phyloP scores from a whole-genome alignment of 768 basidiomycete species.

The Leucocoprinus leucothites region DNA sequence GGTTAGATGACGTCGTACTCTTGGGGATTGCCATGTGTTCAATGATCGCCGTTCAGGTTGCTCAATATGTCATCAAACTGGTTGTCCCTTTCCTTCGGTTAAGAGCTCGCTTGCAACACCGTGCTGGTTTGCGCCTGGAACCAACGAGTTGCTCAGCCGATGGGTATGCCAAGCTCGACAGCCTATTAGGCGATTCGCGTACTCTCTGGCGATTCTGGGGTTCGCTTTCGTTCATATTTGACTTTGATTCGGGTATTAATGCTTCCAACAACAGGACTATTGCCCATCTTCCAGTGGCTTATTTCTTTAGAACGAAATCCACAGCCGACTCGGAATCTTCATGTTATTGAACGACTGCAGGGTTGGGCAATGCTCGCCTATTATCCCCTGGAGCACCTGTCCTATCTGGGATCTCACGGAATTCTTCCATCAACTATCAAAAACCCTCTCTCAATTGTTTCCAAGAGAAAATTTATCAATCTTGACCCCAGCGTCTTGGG shows the following conservation, averaged over 20 bases:
- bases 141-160: conserved; percentile 53
- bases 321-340: conserved; percentile 65
- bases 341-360: conserved; percentile 77
- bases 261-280: conserved; percentile 45
- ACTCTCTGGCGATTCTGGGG: conserved; percentile 81
- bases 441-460: conserved; percentile 39
- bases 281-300: conserved; percentile 80
- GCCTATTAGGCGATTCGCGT: conserved; percentile 62
- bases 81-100: conserved; percentile 61
- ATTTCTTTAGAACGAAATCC: conserved; percentile 70
- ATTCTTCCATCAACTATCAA: conserved; percentile 57
- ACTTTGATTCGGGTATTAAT: neutral
- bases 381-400: conserved; percentile 77
- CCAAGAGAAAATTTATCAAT: conserved; percentile 36
- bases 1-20: conserved; percentile 35
- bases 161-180: conserved; percentile 50
- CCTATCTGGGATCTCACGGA: conserved; percentile 59
- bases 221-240: conserved; percentile 24
- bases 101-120: conserved; percentile 67
- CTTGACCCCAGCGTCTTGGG: conserved; percentile 48
- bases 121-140: conserved; percentile 52
- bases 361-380: conserved; percentile 78
- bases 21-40: neutral
- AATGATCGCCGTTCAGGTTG: conserved; percentile 39
- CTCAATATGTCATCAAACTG: conserved; percentile 73